phyloP scores from a whole-genome alignment of 2,329 filamentous ascomycete species.

The Sclerotinia minor region DNA sequence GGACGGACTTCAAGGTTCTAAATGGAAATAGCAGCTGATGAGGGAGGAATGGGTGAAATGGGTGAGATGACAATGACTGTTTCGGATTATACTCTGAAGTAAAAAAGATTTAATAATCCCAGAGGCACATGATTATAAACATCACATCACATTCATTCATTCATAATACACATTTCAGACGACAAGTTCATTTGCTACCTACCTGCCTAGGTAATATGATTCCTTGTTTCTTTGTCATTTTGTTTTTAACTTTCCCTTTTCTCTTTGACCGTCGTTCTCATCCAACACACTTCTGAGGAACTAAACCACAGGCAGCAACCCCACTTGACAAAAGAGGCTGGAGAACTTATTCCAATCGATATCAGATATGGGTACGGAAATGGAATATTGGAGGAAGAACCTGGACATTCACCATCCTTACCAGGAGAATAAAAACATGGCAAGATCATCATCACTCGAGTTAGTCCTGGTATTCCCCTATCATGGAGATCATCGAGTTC shows the following conservation, averaged over 20 bases:
- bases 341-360: not conserved
- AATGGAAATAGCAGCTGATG: constrained; percentile 13
- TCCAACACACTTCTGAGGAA: not conserved
- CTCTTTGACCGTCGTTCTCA: constrained; percentile 15
- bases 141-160: not conserved
- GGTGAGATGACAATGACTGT: not conserved
- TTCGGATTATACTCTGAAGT: not conserved
- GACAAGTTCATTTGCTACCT: too few relatives aligned
- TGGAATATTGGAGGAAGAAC: not conserved
- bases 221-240: constrained; percentile 7
- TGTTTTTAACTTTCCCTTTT: not conserved
- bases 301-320: constrained; percentile 13
- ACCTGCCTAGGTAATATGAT: too few relatives aligned
- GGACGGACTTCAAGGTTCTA: too few relatives aligned
- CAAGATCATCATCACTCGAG: not conserved
- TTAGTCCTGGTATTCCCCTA: not conserved
- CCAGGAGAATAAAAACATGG: not conserved
- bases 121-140: constrained; percentile 11
- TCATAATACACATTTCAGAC: too few relatives aligned
- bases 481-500: not conserved
- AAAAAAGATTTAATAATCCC: too few relatives aligned
- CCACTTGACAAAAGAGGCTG: constrained; percentile 5
- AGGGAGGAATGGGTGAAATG: not conserved
- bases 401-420: not conserved
- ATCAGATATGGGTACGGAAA: too few relatives aligned